These are phyloP conservation scores for Pseudocercospora eumusae DNA, from an alignment of 2,329 filamentous ascomycete species.

Conservation along the genomic window DNA sequence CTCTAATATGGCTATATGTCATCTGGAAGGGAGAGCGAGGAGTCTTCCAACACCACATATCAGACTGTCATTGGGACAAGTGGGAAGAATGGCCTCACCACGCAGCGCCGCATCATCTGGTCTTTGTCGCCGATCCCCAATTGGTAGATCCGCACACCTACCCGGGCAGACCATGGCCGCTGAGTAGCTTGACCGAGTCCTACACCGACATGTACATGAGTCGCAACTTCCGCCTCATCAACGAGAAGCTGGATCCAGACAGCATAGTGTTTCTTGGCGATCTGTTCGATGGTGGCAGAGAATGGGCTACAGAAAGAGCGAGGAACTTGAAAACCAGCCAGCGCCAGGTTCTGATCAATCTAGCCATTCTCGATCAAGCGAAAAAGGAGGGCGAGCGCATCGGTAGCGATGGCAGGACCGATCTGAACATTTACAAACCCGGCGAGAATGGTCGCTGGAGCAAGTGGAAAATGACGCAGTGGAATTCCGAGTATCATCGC, in stretches of 20 bases:
- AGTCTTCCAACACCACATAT: constrained; percentile 70
- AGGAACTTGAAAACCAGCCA: constrained; percentile 27
- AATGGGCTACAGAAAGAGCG: constrained; percentile 74
- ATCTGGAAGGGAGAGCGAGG: constrained; percentile 84
- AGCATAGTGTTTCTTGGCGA: constrained; percentile 90
- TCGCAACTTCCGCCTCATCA: constrained; percentile 76
- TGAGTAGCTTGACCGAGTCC: constrained; percentile 65
- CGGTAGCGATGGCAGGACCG: constrained; percentile 23
- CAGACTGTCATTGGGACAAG: constrained; percentile 73
- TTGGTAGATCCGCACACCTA: constrained; percentile 95
- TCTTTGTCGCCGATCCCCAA: constrained; percentile 87
- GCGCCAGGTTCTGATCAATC: constrained; percentile 28
- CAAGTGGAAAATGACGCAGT: constrained; percentile 77
- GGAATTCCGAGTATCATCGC: constrained; percentile 81
- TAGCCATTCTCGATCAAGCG: constrained; percentile 24
- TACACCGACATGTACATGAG: constrained; percentile 91
- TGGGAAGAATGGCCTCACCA: constrained; percentile 90
- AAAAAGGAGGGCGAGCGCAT: constrained; percentile 31
- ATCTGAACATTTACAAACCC: constrained; percentile 34
- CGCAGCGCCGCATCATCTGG: constrained; percentile 78
- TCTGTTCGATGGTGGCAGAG: constrained; percentile 90
- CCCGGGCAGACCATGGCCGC: constrained; percentile 74
- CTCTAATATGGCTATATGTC: constrained; percentile 68
- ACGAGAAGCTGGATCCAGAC: constrained; percentile 75
- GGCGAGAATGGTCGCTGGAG: constrained; percentile 52